Percentiles rank a stretch among this genome's conserved stretches.
Evolutionary conservation across 1,139 yeast species (phyloP).

Genomic region (Lizanozyma gosingica): DNA sequence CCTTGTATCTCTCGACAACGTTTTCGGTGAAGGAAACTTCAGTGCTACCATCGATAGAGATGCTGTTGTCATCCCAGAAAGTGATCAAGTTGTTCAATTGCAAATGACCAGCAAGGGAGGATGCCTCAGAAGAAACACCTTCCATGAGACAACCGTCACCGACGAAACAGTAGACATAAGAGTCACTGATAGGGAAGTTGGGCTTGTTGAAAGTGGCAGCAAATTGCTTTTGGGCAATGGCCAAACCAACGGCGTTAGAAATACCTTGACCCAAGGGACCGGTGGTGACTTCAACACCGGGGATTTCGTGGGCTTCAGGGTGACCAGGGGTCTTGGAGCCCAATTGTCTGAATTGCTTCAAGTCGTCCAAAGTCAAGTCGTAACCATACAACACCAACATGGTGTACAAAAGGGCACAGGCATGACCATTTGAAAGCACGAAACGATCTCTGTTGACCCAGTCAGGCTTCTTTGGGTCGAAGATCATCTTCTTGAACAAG

Average conservation of each 20-base stretch:
- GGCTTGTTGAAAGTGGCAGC: slow-evolving; percentile 95
- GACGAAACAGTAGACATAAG: slow-evolving; percentile 68
- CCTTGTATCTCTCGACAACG: slow-evolving; percentile 74
- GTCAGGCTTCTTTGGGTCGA: slow-evolving; percentile 83
- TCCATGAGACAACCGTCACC: slow-evolving; percentile 99
- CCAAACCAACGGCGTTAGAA: slow-evolving; percentile 93
- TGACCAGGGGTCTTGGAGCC: slow-evolving; percentile 95
- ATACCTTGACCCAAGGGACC: slow-evolving; percentile 99
- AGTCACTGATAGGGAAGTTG: slow-evolving; percentile 60
- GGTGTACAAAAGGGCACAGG: slow-evolving; percentile 84
- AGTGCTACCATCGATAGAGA: slow-evolving; percentile 95
- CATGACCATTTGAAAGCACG: slow-evolving; percentile 94
- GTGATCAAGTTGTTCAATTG: slow-evolving; percentile 91
- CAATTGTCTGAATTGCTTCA: slow-evolving; percentile 86
- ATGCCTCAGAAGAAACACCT: slow-evolving; percentile 94
- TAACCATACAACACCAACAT: slow-evolving; percentile 82
- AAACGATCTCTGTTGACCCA: slow-evolving; percentile 97
- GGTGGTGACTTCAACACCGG: slow-evolving; percentile 96
- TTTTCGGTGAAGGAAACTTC: slow-evolving; percentile 91
- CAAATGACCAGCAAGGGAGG: slow-evolving; percentile 93
- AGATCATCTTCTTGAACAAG: slow-evolving; percentile 68
- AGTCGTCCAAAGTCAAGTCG: slow-evolving; percentile 74
- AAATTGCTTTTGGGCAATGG: slow-evolving; percentile 86
- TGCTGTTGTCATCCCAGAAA: slow-evolving; percentile 95
- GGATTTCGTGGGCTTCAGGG: slow-evolving; percentile 66